A percentile compares a stretch with the other conserved stretches of the same genome.
Conservation (phyloP, 78 protist species). For the Dictyostelium capitatum region DNA sequence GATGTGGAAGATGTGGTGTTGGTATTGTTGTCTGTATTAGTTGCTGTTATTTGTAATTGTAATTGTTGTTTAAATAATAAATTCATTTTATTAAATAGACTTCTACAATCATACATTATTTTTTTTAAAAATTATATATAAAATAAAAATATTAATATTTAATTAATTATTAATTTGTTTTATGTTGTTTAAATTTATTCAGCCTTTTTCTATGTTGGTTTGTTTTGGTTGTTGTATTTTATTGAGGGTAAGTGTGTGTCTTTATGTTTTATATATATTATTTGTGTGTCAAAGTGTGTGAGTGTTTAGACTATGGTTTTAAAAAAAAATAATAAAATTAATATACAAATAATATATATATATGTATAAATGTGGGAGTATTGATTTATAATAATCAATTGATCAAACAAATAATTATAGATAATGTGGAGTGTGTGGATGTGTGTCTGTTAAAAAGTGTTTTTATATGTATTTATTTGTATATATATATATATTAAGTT, state of each 20-base stretch:
- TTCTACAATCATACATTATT: not conserved
- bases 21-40: not conserved
- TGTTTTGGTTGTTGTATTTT: not conserved
- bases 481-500: too few relatives aligned
- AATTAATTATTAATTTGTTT: conserved; percentile 20
- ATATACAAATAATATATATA: not conserved
- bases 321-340: not conserved
- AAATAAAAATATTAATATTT: not conserved
- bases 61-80: not conserved
- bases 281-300: not conserved
- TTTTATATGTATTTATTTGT: too few relatives aligned
- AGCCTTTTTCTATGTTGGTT: not conserved
- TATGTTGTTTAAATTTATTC: not conserved
- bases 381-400: not conserved
- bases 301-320: not conserved
- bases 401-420: too few relatives aligned
- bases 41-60: not conserved
- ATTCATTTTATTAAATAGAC: conserved; percentile 11
- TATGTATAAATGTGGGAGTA: not conserved
- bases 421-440: too few relatives aligned
- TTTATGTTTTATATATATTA: not conserved
- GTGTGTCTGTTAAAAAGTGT: too few relatives aligned
- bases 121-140: not conserved
- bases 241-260: not conserved
- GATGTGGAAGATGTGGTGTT: too few relatives aligned